A percentile compares a stretch with the other conserved stretches of the same genome.
Evolutionary conservation across 441 rosid genomes (phyloP).

Genomic region (Aleurites moluccanus): DNA sequence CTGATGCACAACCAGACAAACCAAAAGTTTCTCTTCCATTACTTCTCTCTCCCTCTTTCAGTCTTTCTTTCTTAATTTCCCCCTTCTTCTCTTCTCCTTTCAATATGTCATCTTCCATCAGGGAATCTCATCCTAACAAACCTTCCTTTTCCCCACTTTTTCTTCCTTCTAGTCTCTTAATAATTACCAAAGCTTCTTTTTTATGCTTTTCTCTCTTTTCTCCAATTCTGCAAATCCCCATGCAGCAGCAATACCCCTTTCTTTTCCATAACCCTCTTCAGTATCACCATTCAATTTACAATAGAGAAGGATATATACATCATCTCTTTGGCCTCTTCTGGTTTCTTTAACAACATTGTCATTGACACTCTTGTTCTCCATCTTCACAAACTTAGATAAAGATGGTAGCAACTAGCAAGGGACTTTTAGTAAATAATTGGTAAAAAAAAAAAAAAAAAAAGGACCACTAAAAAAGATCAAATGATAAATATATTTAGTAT

Average conservation of each 20-base stretch:
- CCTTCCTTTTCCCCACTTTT: slow-evolving; percentile 41
- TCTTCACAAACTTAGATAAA: slow-evolving; percentile 15
- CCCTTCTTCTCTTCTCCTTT: slow-evolving; percentile 16
- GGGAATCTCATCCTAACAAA: slow-evolving; percentile 53
- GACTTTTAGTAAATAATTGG: not conserved
- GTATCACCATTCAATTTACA: slow-evolving; percentile 13
- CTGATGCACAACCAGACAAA: slow-evolving; percentile 51
- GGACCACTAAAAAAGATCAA: slow-evolving; percentile 9
- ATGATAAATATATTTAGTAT: too few species aligned
- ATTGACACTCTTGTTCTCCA: not conserved
- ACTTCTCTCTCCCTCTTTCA: not conserved
- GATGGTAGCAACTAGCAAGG: not conserved
- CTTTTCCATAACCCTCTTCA: slow-evolving; percentile 28
- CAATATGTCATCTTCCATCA: slow-evolving; percentile 47
- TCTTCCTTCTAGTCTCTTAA: slow-evolving; percentile 37
- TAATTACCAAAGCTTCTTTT: slow-evolving; percentile 45
- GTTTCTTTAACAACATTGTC: slow-evolving; percentile 5
- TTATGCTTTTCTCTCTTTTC: slow-evolving; percentile 30
- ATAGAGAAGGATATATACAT: slow-evolving; percentile 4
- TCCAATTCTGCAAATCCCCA: slow-evolving; percentile 41
- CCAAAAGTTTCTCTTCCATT: slow-evolving; percentile 51
- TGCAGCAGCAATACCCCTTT: slow-evolving; percentile 14
- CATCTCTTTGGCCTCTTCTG: slow-evolving; percentile 16
- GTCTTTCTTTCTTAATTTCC: not conserved
- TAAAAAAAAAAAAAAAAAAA: not conserved